Evolutionary conservation across 805 yeast species (phyloP).

Genomic region (Zygosaccharomyces lentus): DNA sequence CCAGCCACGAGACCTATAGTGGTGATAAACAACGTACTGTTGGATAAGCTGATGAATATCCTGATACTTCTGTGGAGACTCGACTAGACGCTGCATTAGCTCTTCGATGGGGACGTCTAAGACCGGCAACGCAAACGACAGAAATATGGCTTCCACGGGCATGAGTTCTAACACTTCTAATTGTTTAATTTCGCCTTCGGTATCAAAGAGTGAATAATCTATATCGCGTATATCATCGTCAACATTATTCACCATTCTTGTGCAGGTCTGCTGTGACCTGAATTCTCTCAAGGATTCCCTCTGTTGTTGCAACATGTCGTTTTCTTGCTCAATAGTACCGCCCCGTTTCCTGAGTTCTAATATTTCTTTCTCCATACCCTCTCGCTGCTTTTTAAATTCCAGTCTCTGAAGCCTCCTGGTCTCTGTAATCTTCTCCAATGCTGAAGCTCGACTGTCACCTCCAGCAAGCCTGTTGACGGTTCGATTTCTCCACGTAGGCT

Average conservation of each 20-base stretch:
- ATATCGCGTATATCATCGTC: conserved; percentile 33
- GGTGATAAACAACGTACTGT: conserved; percentile 74
- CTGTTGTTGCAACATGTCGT: conserved; percentile 30
- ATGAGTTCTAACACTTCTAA: conserved; percentile 55
- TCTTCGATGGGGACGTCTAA: conserved; percentile 35
- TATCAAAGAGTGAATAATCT: conserved; percentile 28
- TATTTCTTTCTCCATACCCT: conserved; percentile 49
- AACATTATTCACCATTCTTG: conserved; percentile 18
- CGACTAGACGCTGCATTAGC: conserved; percentile 18
- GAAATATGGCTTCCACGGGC: conserved; percentile 71
- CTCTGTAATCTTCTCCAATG: conserved; percentile 75
- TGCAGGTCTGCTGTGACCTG: conserved; percentile 30
- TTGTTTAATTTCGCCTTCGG: conserved; percentile 26
- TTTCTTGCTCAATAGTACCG: conserved; percentile 32
- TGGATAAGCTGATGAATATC: conserved; percentile 42
- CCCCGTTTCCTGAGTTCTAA: conserved; percentile 40
- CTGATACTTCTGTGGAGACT: conserved; percentile 12
- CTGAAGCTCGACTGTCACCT: conserved; percentile 21
- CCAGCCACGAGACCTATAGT: conserved; percentile 88
- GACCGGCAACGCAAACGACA: conserved; percentile 53
- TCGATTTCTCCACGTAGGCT: conserved; percentile 84
- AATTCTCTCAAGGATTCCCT: conserved; percentile 30
- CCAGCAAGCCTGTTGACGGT: conserved; percentile 50
- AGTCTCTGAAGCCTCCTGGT: conserved; percentile 66
- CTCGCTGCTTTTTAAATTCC: conserved; percentile 66